These are phyloP conservation scores for Fusarium redolens DNA, from an alignment of 2,329 filamentous ascomycete species.

Conservation along the genomic window DNA sequence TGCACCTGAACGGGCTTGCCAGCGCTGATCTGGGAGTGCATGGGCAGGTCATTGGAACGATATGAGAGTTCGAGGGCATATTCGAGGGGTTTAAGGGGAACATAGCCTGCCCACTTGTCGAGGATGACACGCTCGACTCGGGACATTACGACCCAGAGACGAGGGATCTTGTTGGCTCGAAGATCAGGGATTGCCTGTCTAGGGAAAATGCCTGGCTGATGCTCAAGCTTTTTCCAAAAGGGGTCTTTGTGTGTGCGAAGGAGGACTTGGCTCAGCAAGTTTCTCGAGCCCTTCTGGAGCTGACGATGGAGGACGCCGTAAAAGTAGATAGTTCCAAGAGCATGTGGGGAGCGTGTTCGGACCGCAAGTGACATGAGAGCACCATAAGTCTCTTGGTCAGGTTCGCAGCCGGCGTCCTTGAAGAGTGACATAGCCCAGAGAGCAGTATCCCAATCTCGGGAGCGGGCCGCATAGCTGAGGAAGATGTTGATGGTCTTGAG, in stretches of 20 bases:
- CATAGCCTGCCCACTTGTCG: conserved; percentile 43
- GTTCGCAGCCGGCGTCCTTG: conserved; percentile 33
- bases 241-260: conserved; percentile 36
- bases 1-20: conserved; percentile 20
- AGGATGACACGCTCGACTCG: conserved; percentile 49
- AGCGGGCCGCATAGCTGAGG: conserved; percentile 47
- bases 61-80: conserved; percentile 43
- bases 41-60: conserved; percentile 42
- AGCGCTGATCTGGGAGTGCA: conserved; percentile 39
- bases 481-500: conserved; percentile 53
- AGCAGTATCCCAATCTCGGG: conserved; percentile 48
- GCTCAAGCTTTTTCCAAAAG: conserved; percentile 43
- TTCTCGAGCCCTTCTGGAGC: conserved; percentile 43
- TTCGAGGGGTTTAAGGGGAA: conserved; percentile 45
- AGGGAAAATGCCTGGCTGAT: conserved; percentile 47
- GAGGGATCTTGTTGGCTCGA: conserved; percentile 28
- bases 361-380: conserved; percentile 54
- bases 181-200: conserved; percentile 40
- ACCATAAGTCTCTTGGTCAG: conserved; percentile 50
- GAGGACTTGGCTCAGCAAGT: conserved; percentile 42
- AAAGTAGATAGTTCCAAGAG: conserved; percentile 49
- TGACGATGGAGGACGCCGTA: conserved; percentile 49
- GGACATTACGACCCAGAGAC: conserved; percentile 39
- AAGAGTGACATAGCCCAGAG: conserved; percentile 46
- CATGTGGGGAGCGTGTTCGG: conserved; percentile 45